Evolutionary conservation across 2,329 filamentous ascomycete genomes (phyloP).

Genomic region (Colletotrichum ledebouriae): DNA sequence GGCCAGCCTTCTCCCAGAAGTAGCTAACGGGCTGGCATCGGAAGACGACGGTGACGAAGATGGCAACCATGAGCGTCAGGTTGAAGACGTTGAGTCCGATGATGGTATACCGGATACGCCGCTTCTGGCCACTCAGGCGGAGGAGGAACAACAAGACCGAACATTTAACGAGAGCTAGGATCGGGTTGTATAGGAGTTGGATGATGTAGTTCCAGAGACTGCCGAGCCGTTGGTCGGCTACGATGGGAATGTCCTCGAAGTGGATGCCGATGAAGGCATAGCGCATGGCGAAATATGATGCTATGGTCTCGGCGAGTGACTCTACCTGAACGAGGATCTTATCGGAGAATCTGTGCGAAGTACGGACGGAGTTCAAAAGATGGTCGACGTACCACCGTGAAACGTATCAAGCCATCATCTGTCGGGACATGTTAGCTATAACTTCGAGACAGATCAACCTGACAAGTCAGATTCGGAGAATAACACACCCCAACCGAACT

Average conservation of each 20-base stretch:
- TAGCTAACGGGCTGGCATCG: slow-evolving; percentile 57
- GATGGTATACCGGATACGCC: slow-evolving; percentile 47
- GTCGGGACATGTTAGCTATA: slow-evolving; percentile 6
- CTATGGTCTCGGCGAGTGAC: slow-evolving; percentile 35
- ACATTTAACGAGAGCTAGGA: slow-evolving; percentile 53
- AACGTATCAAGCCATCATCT: slow-evolving; percentile 39
- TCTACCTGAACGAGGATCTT: slow-evolving; percentile 12
- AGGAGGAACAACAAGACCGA: slow-evolving; percentile 53
- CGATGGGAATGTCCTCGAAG: slow-evolving; percentile 32
- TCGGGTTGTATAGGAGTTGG: slow-evolving; percentile 53
- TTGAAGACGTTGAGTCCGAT: slow-evolving; percentile 53
- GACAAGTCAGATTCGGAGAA: background rate
- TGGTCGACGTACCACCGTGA: slow-evolving; percentile 29
- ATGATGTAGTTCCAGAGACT: slow-evolving; percentile 50
- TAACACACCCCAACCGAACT: slow-evolving; percentile 38
- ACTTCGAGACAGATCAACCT: background rate
- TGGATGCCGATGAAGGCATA: slow-evolving; percentile 36
- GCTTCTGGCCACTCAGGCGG: slow-evolving; percentile 50
- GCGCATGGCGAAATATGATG: slow-evolving; percentile 37
- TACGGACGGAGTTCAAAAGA: no score
- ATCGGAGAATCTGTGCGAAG: background rate
- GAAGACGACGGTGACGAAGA: slow-evolving; percentile 55
- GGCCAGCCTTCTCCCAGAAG: slow-evolving; percentile 49
- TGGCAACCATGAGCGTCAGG: slow-evolving; percentile 50
- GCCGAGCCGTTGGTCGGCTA: slow-evolving; percentile 28